Base-by-base conservation (phyloP, 805 yeast genomes). In the Zygosaccharomyces bailii region DNA sequence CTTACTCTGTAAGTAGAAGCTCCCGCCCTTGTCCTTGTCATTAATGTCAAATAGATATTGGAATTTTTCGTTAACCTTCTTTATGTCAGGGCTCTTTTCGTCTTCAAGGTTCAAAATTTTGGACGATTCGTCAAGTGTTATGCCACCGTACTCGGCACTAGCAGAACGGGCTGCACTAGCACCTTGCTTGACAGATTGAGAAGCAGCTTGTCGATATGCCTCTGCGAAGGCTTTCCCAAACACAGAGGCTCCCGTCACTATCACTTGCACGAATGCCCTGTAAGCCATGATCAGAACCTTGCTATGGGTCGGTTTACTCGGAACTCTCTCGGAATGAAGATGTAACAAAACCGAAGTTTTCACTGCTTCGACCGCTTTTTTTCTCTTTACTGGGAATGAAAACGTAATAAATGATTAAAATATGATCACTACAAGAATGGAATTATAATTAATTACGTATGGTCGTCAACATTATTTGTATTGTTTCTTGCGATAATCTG, bases 201-300 rank as follows among this genome's bases (percentile, higher is more conserved):
- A 86, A 13, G 98, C 96, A 1, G 96, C 95, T 69, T 93, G 98
- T 59, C 83, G 85, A 74, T 91, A 93, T 0, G 99, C 98, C 65
- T 89, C 96, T n/a, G 88, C 76, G 65, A 93, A 93, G 0, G 99
- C 99, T 56, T 86, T 79, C 45, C 98, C 97, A 61, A 93, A 89
- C 23, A 91, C 98, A 55, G 87, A 83, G 4, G 97, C 95, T 45
- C 98, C 98, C 7, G 98, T 90, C 59, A 90, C 78, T 39, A 89
- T 76, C 52, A 93, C 96, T 67, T 86, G 91, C 52, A 86, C 87
- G 44, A 91, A 61, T 46, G 95, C 76, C 72, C 97, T 80, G 66
- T 93, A 96, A 50, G 99, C 98, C 97, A 66, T 62, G 3, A 19
- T 36, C 31, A 4, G 31, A 24, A 5, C 4, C 4, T 18, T n/a